A percentile compares a stretch with the other conserved stretches of the same genome.
These are phyloP conservation scores for Silybum marianum DNA, from an alignment of 129 eudicot species.

Conservation along the genomic window DNA sequence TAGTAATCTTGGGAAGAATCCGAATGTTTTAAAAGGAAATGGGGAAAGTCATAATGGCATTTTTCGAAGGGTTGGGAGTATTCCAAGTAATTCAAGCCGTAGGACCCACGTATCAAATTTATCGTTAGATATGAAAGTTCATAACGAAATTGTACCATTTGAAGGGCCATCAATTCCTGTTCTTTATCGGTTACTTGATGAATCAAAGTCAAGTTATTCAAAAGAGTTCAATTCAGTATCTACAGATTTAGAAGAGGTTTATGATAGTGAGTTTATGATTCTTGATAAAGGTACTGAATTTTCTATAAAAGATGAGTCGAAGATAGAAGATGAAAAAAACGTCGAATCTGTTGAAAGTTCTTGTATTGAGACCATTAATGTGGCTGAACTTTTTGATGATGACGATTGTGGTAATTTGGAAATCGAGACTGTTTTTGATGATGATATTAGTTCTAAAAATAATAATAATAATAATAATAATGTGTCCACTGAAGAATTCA, in stretches of 20 bases:
- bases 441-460: conserved; percentile 22
- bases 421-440: conserved; percentile 11
- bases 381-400: conserved; percentile 53
- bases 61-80: conserved; percentile 47
- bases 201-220: conserved; percentile 28
- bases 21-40: conserved; percentile 26
- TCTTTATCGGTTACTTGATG: conserved; percentile 65
- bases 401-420: conserved; percentile 25
- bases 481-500: conserved; percentile 29
- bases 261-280: conserved; percentile 41
- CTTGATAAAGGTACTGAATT: conserved; percentile 52
- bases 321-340: conserved; percentile 9
- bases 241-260: conserved; percentile 15
- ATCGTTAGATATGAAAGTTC: conserved; percentile 36
- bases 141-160: conserved; percentile 34
- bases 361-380: conserved; percentile 54
- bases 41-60: conserved; percentile 10
- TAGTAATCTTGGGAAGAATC: conserved; percentile 31
- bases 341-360: conserved; percentile 33
- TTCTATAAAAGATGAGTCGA: conserved; percentile 14
- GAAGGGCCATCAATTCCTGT: conserved; percentile 40
- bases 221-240: conserved; percentile 26
- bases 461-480: background rate
- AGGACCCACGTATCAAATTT: conserved; percentile 32
- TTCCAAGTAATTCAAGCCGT: conserved; percentile 37